These are phyloP conservation scores for Phanerochaete carnosa DNA, from an alignment of 768 basidiomycete genomes.

Conservation along the genomic window DNA sequence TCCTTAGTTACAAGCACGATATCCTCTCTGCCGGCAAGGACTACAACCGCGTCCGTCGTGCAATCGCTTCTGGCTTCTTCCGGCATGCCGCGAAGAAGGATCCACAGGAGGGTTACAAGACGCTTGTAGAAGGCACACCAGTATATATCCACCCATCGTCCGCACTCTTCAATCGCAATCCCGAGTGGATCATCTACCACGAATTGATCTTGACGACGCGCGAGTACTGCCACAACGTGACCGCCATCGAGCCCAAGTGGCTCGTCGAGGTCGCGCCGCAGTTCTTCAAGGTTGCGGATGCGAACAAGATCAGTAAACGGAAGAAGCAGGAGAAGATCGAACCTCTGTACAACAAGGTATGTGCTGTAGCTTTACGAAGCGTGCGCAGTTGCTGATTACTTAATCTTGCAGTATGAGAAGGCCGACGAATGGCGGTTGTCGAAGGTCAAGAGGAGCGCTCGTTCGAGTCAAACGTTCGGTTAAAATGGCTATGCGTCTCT, in stretches of 20 bases:
- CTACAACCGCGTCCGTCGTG: constrained; percentile 88
- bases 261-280: constrained; percentile 96
- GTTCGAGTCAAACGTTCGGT: constrained; percentile 87
- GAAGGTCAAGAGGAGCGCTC: constrained; percentile 86
- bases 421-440: constrained; percentile 93
- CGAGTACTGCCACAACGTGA: constrained; percentile 91
- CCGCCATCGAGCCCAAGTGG: constrained; percentile 97
- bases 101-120: constrained; percentile 97
- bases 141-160: constrained; percentile 99
- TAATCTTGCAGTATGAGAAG: constrained; percentile 63
- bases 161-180: constrained; percentile 92
- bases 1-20: constrained; percentile 88
- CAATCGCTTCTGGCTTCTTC: constrained; percentile 98
- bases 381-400: constrained; percentile 1
- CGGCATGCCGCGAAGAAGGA: constrained; percentile 98
- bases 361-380: constrained; percentile 2
- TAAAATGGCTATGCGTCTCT: constrained; percentile 28
- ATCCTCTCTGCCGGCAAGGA: constrained; percentile 90
- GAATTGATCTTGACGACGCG: constrained; percentile 96
- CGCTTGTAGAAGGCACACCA: constrained; percentile 95
- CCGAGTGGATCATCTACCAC: constrained; percentile 96
- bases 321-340: constrained; percentile 97
- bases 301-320: constrained; percentile 94
- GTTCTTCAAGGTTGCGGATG: constrained; percentile 98
- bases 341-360: constrained; percentile 84